phyloP scores from a whole-genome alignment of 2,329 filamentous ascomycete species.

The Epichloe uncinata region DNA sequence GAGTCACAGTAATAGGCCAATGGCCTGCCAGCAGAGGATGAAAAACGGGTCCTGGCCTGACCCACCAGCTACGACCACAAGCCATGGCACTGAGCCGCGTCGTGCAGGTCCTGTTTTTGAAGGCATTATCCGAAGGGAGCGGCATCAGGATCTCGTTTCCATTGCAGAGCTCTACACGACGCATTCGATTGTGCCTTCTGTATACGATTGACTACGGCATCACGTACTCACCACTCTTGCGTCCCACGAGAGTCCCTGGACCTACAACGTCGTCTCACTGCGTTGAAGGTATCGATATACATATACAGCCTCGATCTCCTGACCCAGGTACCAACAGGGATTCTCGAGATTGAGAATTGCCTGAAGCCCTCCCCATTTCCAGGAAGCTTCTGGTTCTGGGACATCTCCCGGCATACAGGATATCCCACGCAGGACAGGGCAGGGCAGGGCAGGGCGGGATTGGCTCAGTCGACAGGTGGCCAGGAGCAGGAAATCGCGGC shows the following conservation, averaged over 20 bases:
- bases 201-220: too few species aligned
- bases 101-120: too few species aligned
- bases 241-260: background rate
- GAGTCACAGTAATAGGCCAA: background rate
- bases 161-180: background rate
- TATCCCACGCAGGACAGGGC: background rate
- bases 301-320: background rate
- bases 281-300: background rate
- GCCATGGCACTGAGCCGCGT: too few species aligned
- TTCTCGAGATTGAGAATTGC: background rate
- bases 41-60: background rate
- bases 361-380: background rate
- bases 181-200: background rate
- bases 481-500: background rate
- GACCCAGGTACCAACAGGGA: background rate
- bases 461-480: background rate
- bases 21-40: background rate
- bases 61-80: background rate
- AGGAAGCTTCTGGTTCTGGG: background rate
- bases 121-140: too few species aligned
- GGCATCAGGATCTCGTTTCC: too few species aligned
- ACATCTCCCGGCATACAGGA: background rate
- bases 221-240: background rate
- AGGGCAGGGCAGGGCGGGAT: background rate
- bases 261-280: background rate